Evolutionary conservation across 192 early-diverging fungal genomes (phyloP), one percentile per base, ranked within the genome.

Genomic region (Geranomyces variabilis): DNA sequence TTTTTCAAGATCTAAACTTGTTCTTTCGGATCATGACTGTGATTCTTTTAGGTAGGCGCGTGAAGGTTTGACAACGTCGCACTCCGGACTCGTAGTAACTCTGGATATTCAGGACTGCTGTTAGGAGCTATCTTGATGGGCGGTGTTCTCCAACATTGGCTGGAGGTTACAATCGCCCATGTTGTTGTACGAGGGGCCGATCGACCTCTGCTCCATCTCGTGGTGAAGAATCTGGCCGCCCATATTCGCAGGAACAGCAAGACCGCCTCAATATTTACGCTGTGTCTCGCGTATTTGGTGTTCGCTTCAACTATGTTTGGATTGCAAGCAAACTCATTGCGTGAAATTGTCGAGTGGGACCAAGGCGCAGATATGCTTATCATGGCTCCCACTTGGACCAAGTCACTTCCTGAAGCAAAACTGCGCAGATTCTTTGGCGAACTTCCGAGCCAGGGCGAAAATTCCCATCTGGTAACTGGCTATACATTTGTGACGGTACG

Each of bases 1-100:
- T 75, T 0, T 75, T 75, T 22, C 15, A 70, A 22, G 66, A 78
- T 60, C 21, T 62, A 30, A 31, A 28, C 9, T 34, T 78, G 24
- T 75, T 78, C 67, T 78, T 78, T 29, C 24, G 73, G 12, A 75
- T 78, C 64, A 58, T 78, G 69, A 78, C 77, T 13, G 30, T 75
- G 24, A 58, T 78, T 17, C 55, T 78, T 45, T 47, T 78, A 31
- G 73, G 75, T 77, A 48, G 26, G 66, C 67, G 19, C 26, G 17
- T n/a, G 4, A 26, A n/a, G n/a, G 6, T 53, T 29, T 33, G 28
- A 6, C 26, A 12, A 9, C 59, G 7, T 6, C 29, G 3, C 59
- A 26, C 9, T n/a, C 59, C 6, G 17, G 19, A 8, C 15, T n/a
- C n/a, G n/a, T 33, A 61, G 6, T 28, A 33, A 30, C 15, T 29